Base-by-base conservation (phyloP, 2,329 filamentous ascomycete species). In the Colletotrichum sp. region DNA sequence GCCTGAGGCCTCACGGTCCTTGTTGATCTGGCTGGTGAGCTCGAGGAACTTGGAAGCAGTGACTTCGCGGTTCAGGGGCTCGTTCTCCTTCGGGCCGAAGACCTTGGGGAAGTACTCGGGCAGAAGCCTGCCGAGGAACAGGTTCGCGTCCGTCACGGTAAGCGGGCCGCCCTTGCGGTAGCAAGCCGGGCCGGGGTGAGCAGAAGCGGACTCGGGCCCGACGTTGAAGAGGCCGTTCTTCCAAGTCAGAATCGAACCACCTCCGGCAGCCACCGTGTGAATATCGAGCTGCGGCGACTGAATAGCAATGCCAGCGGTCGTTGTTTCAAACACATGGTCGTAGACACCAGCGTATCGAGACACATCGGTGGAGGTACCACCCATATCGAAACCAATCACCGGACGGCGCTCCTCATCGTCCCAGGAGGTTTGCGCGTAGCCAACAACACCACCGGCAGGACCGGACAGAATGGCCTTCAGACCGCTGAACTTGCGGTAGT, bases 281-380 rank as follows among this genome's bases (percentile, higher is more conserved):
- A 96, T 96, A 79, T 96, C 94, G 2, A 96, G 89, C 81, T 96
- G 94, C 0, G 94, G 94, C 2, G 92, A 93, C 77, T 96, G 94
- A 13, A 96, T 95, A 2, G 93, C 93, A 2, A 96, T 92, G 15
- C 94, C 94, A 0, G 94, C 94, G 0, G 93, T 95, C 0, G 93
- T 95, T 0, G 93, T 95, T 80, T 95, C 94, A 76, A 96, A 95
- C 0, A 86, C 81, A 63, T 87, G 85, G 32, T 86, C 86, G 36
- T 84, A 84, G 3, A 82, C 81, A 2, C 86, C 86, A 4, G 82
- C 92, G 78, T 94, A 95, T 48, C 94, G 87, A 30, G 92, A 94
- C 10, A 95, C 93, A 80, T 95, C 94, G 2, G 94, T 95, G 32
- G 90, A 93, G 1, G 94, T 95, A n/a, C 94, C 94, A 10, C 85